Evolutionary conservation across 129 eudicot species (phyloP), one percentile per base, ranked within the genome.

Genomic region (Flaveria linearis): DNA sequence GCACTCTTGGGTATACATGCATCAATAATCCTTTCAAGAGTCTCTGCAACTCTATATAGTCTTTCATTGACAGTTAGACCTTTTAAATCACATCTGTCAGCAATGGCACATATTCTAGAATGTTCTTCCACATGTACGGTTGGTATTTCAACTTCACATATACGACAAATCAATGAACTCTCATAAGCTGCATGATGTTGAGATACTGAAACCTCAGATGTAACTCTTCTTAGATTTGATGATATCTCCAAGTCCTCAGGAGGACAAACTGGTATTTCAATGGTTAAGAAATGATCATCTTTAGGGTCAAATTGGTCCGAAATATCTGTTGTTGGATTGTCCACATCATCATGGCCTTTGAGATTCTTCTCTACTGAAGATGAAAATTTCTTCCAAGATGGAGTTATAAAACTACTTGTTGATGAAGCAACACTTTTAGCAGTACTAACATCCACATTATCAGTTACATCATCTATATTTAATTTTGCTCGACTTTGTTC

Each of bases 131-230:
- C 94, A 69, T 89, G 89, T 30, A 95, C 86, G 11, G 88, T 89
- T 3, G 99, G 99, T 70, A 91, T 95, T 88, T 95, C 99, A 78
- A 91, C 97, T 82, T 95, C 99, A 87, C 99, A 95, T 82, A 95
- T 89, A 45, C 97, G 97, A 67, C 99, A 95, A 14, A 95, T 91
- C 50, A 91, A 78, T 28, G 96, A 95, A 71, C 91, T 88, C 49
- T 87, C 99, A 64, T 84, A 95, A 62, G 96, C 61, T 73, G 80
- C 68, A 28, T 83, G 85, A 42, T 25, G 61, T 75, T 85, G 92
- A 53, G 85, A 88, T 26, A 68, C 85, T 84, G 90, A 89, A 43
- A 53, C 83, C 42, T 85, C 88, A 69, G 87, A 85, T 58, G 86
- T 47, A 70, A 73, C 87, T 63, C 72, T 84, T 68, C 62, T 76